Evolutionary conservation across 2,329 filamentous ascomycete genomes (phyloP).

Genomic region (Paecilomyces sp.): DNA sequence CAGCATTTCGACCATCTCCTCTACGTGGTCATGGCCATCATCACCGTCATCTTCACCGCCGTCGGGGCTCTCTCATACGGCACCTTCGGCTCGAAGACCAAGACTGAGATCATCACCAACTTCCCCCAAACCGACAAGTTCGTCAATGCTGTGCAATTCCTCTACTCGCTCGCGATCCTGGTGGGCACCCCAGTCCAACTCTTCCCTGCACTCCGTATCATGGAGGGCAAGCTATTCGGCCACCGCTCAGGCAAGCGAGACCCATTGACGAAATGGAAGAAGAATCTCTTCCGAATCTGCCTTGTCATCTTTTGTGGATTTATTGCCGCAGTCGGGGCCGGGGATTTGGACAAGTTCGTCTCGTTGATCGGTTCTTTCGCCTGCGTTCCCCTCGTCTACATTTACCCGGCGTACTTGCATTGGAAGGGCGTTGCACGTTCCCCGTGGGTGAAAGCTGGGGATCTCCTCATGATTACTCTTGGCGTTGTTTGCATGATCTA

Average conservation of each 20-base stretch:
- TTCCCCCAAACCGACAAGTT: constrained; percentile 91
- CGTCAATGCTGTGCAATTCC: constrained; percentile 91
- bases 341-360: constrained; percentile 95
- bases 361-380: constrained; percentile 94
- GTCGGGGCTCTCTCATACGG: constrained; percentile 94
- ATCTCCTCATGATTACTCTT: constrained; percentile 56
- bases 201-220: constrained; percentile 95
- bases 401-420: constrained; percentile 75
- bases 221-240: constrained; percentile 88
- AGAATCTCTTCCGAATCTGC: constrained; percentile 93
- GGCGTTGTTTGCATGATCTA: constrained; percentile 64
- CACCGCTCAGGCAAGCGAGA: constrained; percentile 94
- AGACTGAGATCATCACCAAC: constrained; percentile 94
- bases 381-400: constrained; percentile 92
- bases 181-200: constrained; percentile 93
- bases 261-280: constrained; percentile 98
- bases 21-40: constrained; percentile 86
- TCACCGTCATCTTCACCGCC: constrained; percentile 80
- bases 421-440: constrained; percentile 58
- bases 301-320: constrained; percentile 78
- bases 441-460: constrained; percentile 49
- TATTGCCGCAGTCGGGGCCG: constrained; percentile 87
- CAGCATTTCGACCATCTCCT: constrained; percentile 86
- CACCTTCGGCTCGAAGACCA: constrained; percentile 88
- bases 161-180: constrained; percentile 96